Base-by-base conservation (phyloP, 176 grass and related monocot genomes). In the Musa acuminata region DNA sequence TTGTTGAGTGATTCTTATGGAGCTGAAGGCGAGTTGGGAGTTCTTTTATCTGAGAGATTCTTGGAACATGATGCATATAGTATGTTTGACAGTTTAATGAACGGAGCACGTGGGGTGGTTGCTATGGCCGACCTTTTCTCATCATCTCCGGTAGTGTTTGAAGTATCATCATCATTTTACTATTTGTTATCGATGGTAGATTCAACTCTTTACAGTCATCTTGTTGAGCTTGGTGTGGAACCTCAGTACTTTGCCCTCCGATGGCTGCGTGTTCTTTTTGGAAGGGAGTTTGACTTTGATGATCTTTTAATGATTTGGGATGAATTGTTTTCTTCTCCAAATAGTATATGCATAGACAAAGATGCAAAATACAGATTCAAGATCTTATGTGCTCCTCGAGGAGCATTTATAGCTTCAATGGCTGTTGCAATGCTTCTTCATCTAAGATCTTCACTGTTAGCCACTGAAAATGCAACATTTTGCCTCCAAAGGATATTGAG, bases 1-100 rank as follows among this genome's bases (percentile, higher is more conserved):
- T 79, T 89, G 72, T 81, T 96, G 87, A 43, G 35, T 43, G 35
- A 43, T 43, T 43, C 35, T 43, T 43, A 43, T 43, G 35, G 35
- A 43, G 35, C 89, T 20, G 92, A 96, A 73, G 92, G 92, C 29
- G 89, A 96, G 80, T 54, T 96, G 55, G 92, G 92, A 22, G 82
- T 92, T 78, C 85, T 96, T 57, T 85, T 96, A 80, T 92, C 92
- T 49, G 89, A 96, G 59, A 89, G 89, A 75, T 96, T 96, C 71
- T 87, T 92, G 84, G 92, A 96, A 73, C 92, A 96, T 83, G 92
- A 96, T 87, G 89, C 89, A 57, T 96, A 96, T 83, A 87, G 79
- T 17, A 89, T 92, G 73, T 96, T 96, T 68, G 89, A 87, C 83
- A 84, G 86, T 75, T 87, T 92, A 78, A 92, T 96, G 92, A 88